These are phyloP conservation scores for Lactifluus volemus DNA, from an alignment of 768 basidiomycete genomes.

Conservation along the genomic window DNA sequence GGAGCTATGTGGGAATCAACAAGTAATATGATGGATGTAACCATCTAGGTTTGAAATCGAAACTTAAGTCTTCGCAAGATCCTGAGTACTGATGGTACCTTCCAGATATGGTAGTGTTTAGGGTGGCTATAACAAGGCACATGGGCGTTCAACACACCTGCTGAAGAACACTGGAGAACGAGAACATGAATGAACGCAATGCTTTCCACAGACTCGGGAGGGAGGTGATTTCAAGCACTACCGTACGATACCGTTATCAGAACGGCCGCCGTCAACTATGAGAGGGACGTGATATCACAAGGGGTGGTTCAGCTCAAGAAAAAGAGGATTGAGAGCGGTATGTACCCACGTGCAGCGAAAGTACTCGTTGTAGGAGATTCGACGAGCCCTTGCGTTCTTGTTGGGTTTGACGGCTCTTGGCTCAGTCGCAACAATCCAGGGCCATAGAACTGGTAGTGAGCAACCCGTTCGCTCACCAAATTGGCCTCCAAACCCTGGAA, in stretches of 20 bases:
- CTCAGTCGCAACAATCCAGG: no score
- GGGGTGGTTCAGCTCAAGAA: no score
- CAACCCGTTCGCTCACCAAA: constrained; percentile 23
- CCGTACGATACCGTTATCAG: constrained; percentile 50
- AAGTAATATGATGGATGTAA: background rate
- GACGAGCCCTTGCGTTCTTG: constrained; percentile 35
- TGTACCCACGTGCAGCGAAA: constrained; percentile 32
- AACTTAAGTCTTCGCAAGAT: background rate
- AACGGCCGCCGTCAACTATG: constrained; percentile 45
- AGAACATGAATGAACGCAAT: constrained; percentile 35
- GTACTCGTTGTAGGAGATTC: no score
- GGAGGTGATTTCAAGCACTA: constrained; percentile 50
- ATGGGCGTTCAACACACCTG: constrained; percentile 33
- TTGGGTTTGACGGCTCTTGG: constrained; percentile 35
- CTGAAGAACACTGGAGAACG: constrained; percentile 38
- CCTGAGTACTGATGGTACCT: constrained; percentile 31
- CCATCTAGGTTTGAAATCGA: background rate
- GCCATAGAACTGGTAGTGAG: background rate
- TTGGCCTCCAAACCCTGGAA: constrained; percentile 37
- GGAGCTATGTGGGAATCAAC: background rate
- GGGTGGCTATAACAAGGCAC: background rate
- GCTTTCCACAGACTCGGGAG: constrained; percentile 41
- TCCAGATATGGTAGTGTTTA: constrained; percentile 41
- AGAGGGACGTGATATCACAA: background rate
- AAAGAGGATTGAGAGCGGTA: constrained; percentile 22